These are phyloP conservation scores for Talaromyces piceae DNA, from an alignment of 2,329 filamentous ascomycete genomes.

Conservation along the genomic window DNA sequence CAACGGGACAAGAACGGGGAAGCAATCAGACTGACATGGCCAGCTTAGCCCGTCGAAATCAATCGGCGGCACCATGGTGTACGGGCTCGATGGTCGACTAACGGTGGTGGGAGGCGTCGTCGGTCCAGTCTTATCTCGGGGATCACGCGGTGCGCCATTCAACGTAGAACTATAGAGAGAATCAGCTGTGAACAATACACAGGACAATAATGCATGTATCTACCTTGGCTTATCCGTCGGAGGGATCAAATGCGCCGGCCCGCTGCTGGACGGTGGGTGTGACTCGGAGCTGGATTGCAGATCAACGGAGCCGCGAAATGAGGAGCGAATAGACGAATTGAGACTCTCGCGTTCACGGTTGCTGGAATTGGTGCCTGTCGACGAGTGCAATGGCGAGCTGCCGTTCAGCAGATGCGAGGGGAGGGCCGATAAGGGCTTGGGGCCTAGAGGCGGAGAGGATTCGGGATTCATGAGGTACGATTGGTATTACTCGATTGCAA, in stretches of 20 bases:
- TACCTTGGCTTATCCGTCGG: background rate
- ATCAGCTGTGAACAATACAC: too few relatives aligned
- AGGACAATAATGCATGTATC: background rate
- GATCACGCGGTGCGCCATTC: conserved; percentile 46
- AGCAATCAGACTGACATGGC: conserved; percentile 40
- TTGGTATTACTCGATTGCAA: background rate
- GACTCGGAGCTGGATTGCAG: conserved; percentile 20
- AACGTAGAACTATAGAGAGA: conserved; percentile 27
- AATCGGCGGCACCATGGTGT: conserved; percentile 43
- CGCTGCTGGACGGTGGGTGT: conserved; percentile 14
- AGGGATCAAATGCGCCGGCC: conserved; percentile 11
- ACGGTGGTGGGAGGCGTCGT: conserved; percentile 45
- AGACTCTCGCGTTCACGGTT: conserved; percentile 50
- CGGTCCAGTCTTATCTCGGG: conserved; percentile 44
- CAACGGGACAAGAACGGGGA: background rate
- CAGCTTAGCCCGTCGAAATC: conserved; percentile 47
- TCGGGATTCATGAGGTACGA: conserved; percentile 16
- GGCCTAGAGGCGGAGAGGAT: conserved; percentile 32
- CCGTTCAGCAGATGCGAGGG: conserved; percentile 53
- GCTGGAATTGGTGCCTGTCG: conserved; percentile 22
- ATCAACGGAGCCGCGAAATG: conserved; percentile 37
- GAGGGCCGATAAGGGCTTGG: conserved; percentile 46
- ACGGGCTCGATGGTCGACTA: conserved; percentile 45
- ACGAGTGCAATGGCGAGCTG: conserved; percentile 43
- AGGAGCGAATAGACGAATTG: conserved; percentile 52